Evolutionary conservation across 345 rosid species (phyloP).

Genomic region (Eucalyptus microcorys): DNA sequence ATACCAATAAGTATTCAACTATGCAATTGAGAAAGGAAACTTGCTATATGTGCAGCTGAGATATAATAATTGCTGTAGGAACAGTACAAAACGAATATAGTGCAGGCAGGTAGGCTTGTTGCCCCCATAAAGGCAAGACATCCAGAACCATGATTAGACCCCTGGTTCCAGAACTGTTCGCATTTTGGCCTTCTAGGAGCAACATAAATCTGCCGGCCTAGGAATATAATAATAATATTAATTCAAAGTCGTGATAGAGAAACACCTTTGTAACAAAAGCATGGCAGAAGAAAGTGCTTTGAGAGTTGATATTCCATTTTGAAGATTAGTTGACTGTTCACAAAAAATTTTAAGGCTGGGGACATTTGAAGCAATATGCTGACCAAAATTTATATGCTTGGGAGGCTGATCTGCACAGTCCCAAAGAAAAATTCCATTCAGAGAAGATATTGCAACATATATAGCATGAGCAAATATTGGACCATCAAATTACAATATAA

Average conservation of each 20-base stretch:
- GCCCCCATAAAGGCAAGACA: background rate
- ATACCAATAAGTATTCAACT: background rate
- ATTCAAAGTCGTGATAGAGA: background rate
- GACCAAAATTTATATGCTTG: constrained; percentile 50
- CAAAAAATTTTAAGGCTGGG: constrained; percentile 52
- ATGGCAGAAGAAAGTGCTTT: constrained; percentile 70
- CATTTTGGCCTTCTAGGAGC: background rate
- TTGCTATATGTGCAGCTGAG: background rate
- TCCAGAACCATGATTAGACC: background rate
- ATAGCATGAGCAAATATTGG: background rate
- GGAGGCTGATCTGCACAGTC: constrained; percentile 57
- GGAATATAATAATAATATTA: background rate
- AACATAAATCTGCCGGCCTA: background rate
- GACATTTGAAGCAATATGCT: constrained; percentile 54
- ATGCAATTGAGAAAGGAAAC: background rate
- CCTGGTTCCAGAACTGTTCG: background rate
- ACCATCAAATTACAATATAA: background rate
- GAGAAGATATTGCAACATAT: background rate
- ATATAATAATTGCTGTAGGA: background rate
- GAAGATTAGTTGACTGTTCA: constrained; percentile 32
- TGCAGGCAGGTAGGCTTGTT: background rate
- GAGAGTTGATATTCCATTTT: constrained; percentile 37
- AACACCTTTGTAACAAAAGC: constrained; percentile 71
- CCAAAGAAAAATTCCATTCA: background rate
- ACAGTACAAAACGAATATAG: background rate